phyloP scores from a whole-genome alignment of 257 asterid genomes.

The Marsdenia floribunda region DNA sequence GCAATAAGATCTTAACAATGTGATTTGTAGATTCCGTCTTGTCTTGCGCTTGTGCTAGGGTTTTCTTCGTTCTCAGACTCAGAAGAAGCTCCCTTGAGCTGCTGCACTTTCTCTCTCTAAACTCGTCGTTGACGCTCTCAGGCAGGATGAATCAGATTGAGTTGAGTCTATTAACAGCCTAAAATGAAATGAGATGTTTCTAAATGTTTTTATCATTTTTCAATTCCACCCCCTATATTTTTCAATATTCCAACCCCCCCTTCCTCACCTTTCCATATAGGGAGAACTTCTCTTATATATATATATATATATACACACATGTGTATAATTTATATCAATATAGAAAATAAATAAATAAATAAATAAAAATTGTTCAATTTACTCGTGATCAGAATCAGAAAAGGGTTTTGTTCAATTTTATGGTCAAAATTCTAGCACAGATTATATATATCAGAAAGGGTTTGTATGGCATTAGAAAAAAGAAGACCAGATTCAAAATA shows the following conservation, averaged over 20 bases:
- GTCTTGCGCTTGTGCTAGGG: constrained; percentile 5
- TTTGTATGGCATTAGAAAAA: too few species aligned
- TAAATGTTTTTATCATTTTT: constrained; percentile 11
- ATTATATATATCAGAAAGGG: too few species aligned
- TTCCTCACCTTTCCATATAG: neutral
- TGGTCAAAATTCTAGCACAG: too few species aligned
- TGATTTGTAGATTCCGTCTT: constrained; percentile 20
- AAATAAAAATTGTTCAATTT: too few species aligned
- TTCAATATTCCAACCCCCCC: neutral
- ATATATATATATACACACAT: too few species aligned
- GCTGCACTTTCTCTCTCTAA: constrained; percentile 11
- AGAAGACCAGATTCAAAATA: too few species aligned
- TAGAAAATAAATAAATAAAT: too few species aligned
- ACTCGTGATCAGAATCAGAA: too few species aligned
- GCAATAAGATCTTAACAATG: constrained; percentile 42
- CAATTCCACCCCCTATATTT: constrained; percentile 10
- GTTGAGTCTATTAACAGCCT: constrained; percentile 9
- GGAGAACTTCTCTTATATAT: neutral
- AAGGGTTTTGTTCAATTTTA: too few species aligned
- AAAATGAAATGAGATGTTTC: constrained; percentile 4
- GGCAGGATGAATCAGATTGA: constrained; percentile 7
- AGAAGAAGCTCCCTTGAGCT: constrained; percentile 11
- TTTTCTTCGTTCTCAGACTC: constrained; percentile 5
- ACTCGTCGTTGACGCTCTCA: constrained; percentile 23
- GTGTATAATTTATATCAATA: too few species aligned